A percentile compares a stretch with the other conserved stretches of the same genome.
phyloP scores from a whole-genome alignment of 208 protist species.

The Trichomonas vaginalis region DNA sequence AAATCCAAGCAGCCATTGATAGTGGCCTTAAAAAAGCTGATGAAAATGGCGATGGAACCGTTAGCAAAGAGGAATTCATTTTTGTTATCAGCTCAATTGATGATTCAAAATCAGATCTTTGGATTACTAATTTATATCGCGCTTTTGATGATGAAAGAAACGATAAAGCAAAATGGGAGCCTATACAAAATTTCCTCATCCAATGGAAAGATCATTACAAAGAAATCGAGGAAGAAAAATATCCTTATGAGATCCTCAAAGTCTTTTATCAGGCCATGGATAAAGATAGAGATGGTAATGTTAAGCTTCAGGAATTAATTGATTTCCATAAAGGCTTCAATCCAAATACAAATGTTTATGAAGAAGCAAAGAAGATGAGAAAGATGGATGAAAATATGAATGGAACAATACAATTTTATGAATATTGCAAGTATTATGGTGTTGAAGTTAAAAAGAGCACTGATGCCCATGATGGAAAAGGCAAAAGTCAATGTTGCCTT shows the following conservation, averaged over 20 bases:
- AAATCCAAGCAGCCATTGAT: background rate
- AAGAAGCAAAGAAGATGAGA: background rate
- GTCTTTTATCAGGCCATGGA: background rate
- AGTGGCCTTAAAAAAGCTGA: constrained; percentile 19
- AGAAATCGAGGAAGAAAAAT: background rate
- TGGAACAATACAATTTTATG: background rate
- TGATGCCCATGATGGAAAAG: no score
- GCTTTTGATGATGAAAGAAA: background rate
- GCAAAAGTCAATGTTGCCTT: no score
- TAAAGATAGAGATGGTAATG: background rate
- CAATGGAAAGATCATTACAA: background rate
- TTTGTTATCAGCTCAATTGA: background rate
- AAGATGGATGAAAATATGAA: background rate
- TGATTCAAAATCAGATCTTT: background rate
- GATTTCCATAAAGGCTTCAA: background rate
- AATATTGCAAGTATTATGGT: background rate
- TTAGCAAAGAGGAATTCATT: constrained; percentile 30
- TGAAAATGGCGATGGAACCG: constrained; percentile 22
- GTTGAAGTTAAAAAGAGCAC: background rate
- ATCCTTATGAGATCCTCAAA: background rate
- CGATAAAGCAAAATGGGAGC: background rate
- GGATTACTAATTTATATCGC: background rate
- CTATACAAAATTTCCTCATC: background rate
- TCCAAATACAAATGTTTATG: background rate
- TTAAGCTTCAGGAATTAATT: background rate